Percentiles rank a stretch among this genome's conserved stretches.
These are phyloP conservation scores for Tulasnella sp. DNA, from an alignment of 768 basidiomycete genomes.

Conservation along the genomic window DNA sequence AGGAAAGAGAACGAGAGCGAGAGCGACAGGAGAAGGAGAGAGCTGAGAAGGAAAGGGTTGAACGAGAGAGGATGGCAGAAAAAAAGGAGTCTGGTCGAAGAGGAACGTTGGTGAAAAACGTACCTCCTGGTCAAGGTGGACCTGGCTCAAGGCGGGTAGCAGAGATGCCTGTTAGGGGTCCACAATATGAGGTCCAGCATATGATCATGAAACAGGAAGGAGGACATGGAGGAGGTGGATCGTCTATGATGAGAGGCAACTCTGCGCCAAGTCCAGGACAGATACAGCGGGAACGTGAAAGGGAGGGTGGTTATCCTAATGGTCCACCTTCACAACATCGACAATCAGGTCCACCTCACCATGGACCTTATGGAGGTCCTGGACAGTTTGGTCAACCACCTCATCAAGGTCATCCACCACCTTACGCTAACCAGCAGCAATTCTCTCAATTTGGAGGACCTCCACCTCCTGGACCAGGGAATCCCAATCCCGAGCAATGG, in stretches of 20 bases:
- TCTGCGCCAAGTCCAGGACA: background rate
- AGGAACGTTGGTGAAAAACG: slow-evolving; percentile 54
- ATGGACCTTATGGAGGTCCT: background rate
- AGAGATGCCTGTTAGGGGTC: slow-evolving; percentile 77
- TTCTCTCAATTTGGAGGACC: slow-evolving; percentile 5
- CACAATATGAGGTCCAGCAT: slow-evolving; percentile 91
- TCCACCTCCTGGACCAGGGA: background rate
- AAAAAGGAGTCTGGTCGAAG: slow-evolving; percentile 29
- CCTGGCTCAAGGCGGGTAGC: slow-evolving; percentile 43
- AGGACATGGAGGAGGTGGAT: slow-evolving; percentile 22
- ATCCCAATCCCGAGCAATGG: slow-evolving; percentile 5
- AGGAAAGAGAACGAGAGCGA: slow-evolving; percentile 26
- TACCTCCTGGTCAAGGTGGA: slow-evolving; percentile 34
- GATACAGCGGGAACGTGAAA: background rate
- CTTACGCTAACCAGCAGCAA: background rate
- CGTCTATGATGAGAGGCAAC: background rate
- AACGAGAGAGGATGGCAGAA: slow-evolving; percentile 35
- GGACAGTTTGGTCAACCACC: slow-evolving; percentile 20
- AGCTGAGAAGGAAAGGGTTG: slow-evolving; percentile 19
- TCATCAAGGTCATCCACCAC: slow-evolving; percentile 2
- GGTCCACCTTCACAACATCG: background rate
- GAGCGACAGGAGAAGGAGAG: slow-evolving; percentile 22
- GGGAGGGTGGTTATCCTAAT: background rate
- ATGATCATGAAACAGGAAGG: slow-evolving; percentile 87
- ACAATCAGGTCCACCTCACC: background rate